A percentile compares a stretch with the other conserved stretches of the same genome.
These are phyloP conservation scores for Arthrobotrys conoides DNA, from an alignment of 2,329 filamentous ascomycete species.

Conservation along the genomic window DNA sequence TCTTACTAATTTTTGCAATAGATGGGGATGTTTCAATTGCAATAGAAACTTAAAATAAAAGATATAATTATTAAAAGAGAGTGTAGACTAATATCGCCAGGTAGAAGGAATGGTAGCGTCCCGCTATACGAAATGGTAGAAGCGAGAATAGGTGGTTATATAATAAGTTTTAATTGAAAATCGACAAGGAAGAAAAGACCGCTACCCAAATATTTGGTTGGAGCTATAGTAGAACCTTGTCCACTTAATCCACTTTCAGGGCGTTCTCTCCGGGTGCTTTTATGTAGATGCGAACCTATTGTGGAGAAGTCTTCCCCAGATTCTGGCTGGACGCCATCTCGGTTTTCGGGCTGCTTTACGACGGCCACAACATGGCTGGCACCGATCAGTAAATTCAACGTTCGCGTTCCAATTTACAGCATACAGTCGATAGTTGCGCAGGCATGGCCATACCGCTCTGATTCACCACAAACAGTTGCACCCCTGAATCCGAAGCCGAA, in stretches of 20 bases:
- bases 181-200: constrained; percentile 10
- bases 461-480: not conserved
- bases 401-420: not conserved
- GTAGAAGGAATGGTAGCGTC: constrained; percentile 21
- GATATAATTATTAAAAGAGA: constrained; percentile 23
- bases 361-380: not conserved
- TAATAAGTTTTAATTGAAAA: constrained; percentile 11
- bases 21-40: constrained; percentile 30
- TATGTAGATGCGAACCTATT: constrained; percentile 23
- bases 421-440: not conserved
- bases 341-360: not conserved
- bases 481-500: constrained; percentile 32
- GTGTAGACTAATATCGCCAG: constrained; percentile 13
- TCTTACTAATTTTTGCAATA: constrained; percentile 9
- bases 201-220: constrained; percentile 20
- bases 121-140: constrained; percentile 20
- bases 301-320: constrained; percentile 32
- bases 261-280: constrained; percentile 20
- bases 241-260: constrained; percentile 25
- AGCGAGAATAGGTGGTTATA: constrained; percentile 31
- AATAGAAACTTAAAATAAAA: constrained; percentile 16
- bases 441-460: not conserved
- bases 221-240: constrained; percentile 18
- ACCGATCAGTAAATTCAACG: not conserved
- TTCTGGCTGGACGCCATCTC: constrained; percentile 13